Base-by-base conservation (phyloP, 2,329 filamentous ascomycete species). In the Diplodia scrobiculata region DNA sequence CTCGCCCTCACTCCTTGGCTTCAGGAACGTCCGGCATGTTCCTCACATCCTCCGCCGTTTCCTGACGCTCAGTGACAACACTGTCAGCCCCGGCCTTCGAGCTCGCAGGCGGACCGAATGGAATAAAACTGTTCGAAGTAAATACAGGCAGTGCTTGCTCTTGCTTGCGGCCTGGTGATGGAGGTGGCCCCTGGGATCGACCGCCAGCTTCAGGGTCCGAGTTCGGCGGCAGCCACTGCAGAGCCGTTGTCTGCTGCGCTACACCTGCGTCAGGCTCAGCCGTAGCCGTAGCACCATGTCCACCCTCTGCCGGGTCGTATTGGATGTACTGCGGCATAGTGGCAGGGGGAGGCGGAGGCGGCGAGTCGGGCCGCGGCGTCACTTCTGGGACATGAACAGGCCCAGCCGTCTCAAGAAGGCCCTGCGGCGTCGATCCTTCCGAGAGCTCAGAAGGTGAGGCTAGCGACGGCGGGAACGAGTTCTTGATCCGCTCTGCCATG, bases 121-220 rank as follows among this genome's bases (percentile, higher is more conserved):
- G 76, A 63, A 78, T 78, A 6, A 67, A 63, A 9, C 76, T 71
- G 38, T 71, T 73, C 1, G 83, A 77, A 19, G 80, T 81, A 67
- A 85, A 84, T 0, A 82, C 75, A 1, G 84, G 83, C 32, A 85
- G 73, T 25, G 79, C 79, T 19, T 78, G 73, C 67, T 76, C 79
- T 25, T 52, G 63, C 51, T 77, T 78, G 55, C 73, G 72, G 13
- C 74, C 55, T 5, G 55, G 55, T 9, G 55, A 48, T 32, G 41
- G 32, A 45, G 45, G 67, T 1, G 74, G 72, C 19, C 60, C 63
- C 17, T 65, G 51, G 51, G 38, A 62, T 50, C 38, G 45, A 32
- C 63, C 52, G 25, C 62, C 29, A 7, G 66, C 38, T 27, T 53
- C 54, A 69, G 71, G 17, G 73, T 76, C 41, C 71, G 70, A 68